Evolutionary conservation across 805 yeast genomes (phyloP), one percentile per base, ranked within the genome.

Genomic region (Debaryomyces prosopidis): DNA sequence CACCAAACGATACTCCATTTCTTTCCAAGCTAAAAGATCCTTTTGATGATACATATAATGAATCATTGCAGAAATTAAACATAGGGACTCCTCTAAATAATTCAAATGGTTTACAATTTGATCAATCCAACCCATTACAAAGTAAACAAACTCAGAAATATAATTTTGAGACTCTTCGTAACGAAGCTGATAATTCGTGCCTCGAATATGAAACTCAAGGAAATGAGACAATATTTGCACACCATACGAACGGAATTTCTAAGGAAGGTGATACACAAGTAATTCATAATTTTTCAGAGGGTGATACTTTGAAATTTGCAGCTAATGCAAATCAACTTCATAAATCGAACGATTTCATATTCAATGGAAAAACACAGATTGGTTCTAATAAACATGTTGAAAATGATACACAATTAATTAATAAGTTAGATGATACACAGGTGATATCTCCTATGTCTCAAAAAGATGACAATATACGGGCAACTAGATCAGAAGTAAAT

Each of bases 351-450:
- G 33, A n/a, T 5, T 14, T 14, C 11, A n/a, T 30, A 5, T 12
- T 30, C 11, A n/a, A 30, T 14, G 33, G 11, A 12, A 14, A 5
- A 14, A 30, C 33, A 14, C 33, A 30, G 12, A 11, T 30, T 6
- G 33, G 11, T 30, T 12, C 14, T 11, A 3, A 30, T 14, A 30
- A 30, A 14, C 16, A 12, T n/a, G 11, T 30, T 30, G 16, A n/a
- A 30, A 30, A 30, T 8, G 36, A 20, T 44, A 35, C 39, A 18
- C 19, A 43, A 39, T 14, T 31, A 18, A 39, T 39, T n/a, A 28
- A 30, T 15, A 32, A 39, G 3, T 8, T 36, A 19, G 41, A 43
- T 16, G 55, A 53, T 40, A 57, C 58, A 18, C 59, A 52, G 32
- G 50, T 39, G 20, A 51, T 52, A 12, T 34, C 14, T 20, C 38